phyloP scores from a whole-genome alignment of 495 filamentous ascomycete species.

The Aspergillus avenaceus region DNA sequence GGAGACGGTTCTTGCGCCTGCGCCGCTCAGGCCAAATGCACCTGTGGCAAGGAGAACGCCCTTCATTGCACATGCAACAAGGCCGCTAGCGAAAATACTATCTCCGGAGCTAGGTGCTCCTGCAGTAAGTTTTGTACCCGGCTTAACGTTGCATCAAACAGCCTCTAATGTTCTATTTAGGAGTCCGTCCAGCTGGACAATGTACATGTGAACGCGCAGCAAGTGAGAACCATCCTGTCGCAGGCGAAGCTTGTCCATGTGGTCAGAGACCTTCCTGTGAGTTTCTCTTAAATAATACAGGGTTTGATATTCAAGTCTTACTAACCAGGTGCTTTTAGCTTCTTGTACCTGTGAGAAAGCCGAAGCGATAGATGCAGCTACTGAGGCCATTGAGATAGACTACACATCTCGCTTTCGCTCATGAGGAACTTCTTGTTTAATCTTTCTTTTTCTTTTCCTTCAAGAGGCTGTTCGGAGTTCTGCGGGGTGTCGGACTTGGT shows the following conservation, averaged over 20 bases:
- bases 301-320: neutral
- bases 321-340: constrained; percentile 36
- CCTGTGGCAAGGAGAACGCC: constrained; percentile 81
- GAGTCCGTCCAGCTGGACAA: constrained; percentile 66
- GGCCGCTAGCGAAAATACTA: constrained; percentile 67
- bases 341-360: constrained; percentile 84
- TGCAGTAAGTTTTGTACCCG: constrained; percentile 58
- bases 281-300: constrained; percentile 19
- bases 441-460: constrained; percentile 3
- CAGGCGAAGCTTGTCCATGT: constrained; percentile 66
- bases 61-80: constrained; percentile 84
- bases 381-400: constrained; percentile 62
- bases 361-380: constrained; percentile 41
- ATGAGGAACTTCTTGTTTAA: neutral
- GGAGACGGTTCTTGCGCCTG: constrained; percentile 53
- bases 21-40: constrained; percentile 67
- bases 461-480: neutral
- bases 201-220: constrained; percentile 77
- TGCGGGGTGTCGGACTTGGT: neutral
- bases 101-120: constrained; percentile 74
- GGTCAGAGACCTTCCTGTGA: constrained; percentile 67
- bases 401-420: constrained; percentile 59
- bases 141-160: neutral
- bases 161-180: constrained; percentile 27
- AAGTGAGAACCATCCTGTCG: constrained; percentile 62